Base-by-base conservation (phyloP, 2,329 filamentous ascomycete species). In the Aspergillus hortae region DNA sequence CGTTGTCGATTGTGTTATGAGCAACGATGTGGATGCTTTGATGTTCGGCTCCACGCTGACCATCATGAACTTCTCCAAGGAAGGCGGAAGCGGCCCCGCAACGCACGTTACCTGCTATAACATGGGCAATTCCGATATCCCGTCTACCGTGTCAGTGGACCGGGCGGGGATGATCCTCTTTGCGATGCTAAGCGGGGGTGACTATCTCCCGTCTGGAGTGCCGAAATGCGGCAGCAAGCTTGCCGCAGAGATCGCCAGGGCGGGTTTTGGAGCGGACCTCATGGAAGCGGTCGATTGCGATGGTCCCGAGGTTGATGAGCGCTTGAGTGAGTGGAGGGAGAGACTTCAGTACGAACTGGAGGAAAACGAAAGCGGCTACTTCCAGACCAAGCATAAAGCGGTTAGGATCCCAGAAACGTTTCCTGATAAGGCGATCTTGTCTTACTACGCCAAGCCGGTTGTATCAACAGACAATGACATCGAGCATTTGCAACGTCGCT, bases 11-110 rank as follows among this genome's bases (percentile, higher is more conserved):
- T 92, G 90, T 0, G 94, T 97, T 1, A 78, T 99, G 61, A 96
- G 90, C 68, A 92, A 99, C 68, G 94, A 99, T 76, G 91, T 96
- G 41, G 94, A 99, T 67, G 94, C 92, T 2, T 82, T 97, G 63
- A 97, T 97, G 92, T 97, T 97, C 73, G 94, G 94, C 1, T 94
- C 90, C 57, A 85, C 82, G 0, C 74, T 84, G 35, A 92, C 88
- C 0, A 74, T 96, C 40, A 82, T 90, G 46, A 92, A 90, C 62
- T 96, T 90, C 86, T 89, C 89, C 0, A 81, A 88, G 3, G 90
- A 95, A 65, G 80, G 78, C 11, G 80, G 78, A 0, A 82, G 78
- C 61, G 88, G 87, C 55, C 76, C 74, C 0, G 89, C 91, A 0
- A 96, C 92, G 0, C 94, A 97, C 64, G 87, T 97, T 48, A 89